Evolutionary conservation across 495 filamentous ascomycete species (phyloP).

Genomic region (Ramalina peruviana): DNA sequence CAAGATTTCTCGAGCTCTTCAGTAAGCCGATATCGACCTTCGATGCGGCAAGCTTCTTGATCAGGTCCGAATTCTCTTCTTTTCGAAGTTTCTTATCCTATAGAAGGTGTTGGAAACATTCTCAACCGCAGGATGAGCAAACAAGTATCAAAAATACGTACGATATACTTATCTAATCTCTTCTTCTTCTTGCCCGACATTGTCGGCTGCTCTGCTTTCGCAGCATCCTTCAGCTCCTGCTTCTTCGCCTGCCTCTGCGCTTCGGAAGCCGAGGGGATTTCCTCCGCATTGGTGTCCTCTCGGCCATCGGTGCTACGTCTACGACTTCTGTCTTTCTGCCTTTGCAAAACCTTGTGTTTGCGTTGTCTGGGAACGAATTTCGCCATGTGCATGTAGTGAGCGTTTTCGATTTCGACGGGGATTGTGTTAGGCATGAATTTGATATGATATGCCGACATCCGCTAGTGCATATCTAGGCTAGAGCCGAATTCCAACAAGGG

Average conservation of each 20-base stretch:
- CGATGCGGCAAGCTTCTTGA: conserved; percentile 63
- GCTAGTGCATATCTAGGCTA: background rate
- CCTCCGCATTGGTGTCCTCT: conserved; percentile 54
- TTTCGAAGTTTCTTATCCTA: conserved; percentile 86
- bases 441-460: background rate
- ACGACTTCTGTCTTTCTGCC: conserved; percentile 31
- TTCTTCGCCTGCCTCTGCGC: conserved; percentile 55
- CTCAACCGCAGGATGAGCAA: background rate
- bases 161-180: conserved; percentile 90
- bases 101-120: background rate
- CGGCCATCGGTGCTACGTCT: conserved; percentile 21
- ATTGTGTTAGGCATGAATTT: background rate
- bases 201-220: conserved; percentile 46
- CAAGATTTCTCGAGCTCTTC: conserved; percentile 60
- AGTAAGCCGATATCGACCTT: conserved; percentile 74
- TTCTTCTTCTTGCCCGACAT: conserved; percentile 88
- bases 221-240: conserved; percentile 50
- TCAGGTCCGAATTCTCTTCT: conserved; percentile 75
- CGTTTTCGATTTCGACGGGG: background rate
- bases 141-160: conserved; percentile 18
- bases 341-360: conserved; percentile 57
- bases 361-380: conserved; percentile 68
- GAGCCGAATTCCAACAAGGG: no score
- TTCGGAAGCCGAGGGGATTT: conserved; percentile 53
- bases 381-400: conserved; percentile 34